A percentile compares a stretch with the other conserved stretches of the same genome.
Conservation (phyloP, 192 early-diverging fungal genomes). For the Coemansia interrupta region DNA sequence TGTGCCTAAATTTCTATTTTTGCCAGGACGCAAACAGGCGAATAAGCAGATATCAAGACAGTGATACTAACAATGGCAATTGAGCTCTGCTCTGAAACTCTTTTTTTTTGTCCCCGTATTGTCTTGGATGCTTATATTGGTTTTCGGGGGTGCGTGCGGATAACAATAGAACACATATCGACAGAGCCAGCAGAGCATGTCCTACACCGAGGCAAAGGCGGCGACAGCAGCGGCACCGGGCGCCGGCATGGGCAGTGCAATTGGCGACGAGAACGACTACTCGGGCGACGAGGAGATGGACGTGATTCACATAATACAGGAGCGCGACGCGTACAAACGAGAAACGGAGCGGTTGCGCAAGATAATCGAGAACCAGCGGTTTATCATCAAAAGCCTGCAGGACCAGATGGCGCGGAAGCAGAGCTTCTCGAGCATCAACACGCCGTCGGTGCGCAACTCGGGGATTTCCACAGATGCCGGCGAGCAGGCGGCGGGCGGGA, state of each 20-base stretch:
- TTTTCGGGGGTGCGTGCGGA: too few relatives aligned
- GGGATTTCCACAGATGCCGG: conserved; percentile 17
- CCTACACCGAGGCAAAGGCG: too few relatives aligned
- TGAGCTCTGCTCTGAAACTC: too few relatives aligned
- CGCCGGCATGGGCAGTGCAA: too few relatives aligned
- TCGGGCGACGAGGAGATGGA: conserved; percentile 23
- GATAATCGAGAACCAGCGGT: conserved; percentile 85
- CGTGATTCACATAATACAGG: conserved; percentile 49
- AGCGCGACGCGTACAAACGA: conserved; percentile 67
- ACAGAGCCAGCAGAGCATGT: neutral
- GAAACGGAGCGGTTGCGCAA: conserved; percentile 90
- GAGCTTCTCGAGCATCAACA: conserved; percentile 27
- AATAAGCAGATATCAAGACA: too few relatives aligned
- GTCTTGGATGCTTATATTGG: too few relatives aligned
- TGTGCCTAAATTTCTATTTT: too few relatives aligned
- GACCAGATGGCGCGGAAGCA: conserved; percentile 53
- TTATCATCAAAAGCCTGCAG: conserved; percentile 84
- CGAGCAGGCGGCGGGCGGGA: neutral
- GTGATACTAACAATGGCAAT: too few relatives aligned
- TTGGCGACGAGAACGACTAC: conserved; percentile 8
- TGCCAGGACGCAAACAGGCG: too few relatives aligned
- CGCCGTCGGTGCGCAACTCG: conserved; percentile 20
- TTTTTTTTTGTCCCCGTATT: too few relatives aligned
- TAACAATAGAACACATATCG: too few relatives aligned
- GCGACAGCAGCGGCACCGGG: too few relatives aligned